phyloP scores from a whole-genome alignment of 2,329 filamentous ascomycete species.

The Phaeosphaeriaceae sp. region DNA sequence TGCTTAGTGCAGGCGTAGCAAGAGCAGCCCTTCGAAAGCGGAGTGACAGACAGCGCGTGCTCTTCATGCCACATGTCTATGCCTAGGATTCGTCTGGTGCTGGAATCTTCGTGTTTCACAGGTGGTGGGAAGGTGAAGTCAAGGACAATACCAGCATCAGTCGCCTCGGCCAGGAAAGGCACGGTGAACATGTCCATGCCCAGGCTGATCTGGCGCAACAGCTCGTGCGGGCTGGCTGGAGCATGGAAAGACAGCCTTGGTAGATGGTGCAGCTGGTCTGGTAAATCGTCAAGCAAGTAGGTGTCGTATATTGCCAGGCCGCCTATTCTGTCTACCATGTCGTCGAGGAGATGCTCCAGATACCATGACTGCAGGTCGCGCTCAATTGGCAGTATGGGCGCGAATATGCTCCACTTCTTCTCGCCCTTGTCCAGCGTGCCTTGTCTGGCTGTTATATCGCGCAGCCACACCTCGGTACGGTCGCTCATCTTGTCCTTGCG shows the following conservation, averaged over 20 bases:
- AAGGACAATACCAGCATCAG: constrained; percentile 86
- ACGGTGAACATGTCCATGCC: constrained; percentile 83
- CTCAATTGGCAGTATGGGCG: constrained; percentile 76
- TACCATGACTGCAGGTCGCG: constrained; percentile 82
- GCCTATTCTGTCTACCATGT: constrained; percentile 61
- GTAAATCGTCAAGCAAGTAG: constrained; percentile 72
- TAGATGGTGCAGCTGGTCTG: constrained; percentile 66
- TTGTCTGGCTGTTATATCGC: constrained; percentile 66
- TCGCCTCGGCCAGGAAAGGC: constrained; percentile 75
- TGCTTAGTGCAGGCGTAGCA: constrained; percentile 88
- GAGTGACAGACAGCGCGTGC: constrained; percentile 68
- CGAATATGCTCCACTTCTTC: constrained; percentile 57
- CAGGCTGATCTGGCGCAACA: constrained; percentile 77
- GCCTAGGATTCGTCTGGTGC: constrained; percentile 61
- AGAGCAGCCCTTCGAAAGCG: constrained; percentile 69
- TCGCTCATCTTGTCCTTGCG: constrained; percentile 84
- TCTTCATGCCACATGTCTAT: constrained; percentile 75
- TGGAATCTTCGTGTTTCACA: constrained; percentile 15
- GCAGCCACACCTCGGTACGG: constrained; percentile 83
- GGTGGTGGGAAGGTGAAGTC: constrained; percentile 75
- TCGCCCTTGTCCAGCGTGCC: constrained; percentile 39
- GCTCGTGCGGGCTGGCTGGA: constrained; percentile 74
- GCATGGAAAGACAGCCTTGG: constrained; percentile 78
- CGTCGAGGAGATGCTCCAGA: constrained; percentile 74
- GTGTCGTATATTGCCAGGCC: constrained; percentile 82